Evolutionary conservation across 495 filamentous ascomycete species (phyloP).

Genomic region (Terfezia claveryi): DNA sequence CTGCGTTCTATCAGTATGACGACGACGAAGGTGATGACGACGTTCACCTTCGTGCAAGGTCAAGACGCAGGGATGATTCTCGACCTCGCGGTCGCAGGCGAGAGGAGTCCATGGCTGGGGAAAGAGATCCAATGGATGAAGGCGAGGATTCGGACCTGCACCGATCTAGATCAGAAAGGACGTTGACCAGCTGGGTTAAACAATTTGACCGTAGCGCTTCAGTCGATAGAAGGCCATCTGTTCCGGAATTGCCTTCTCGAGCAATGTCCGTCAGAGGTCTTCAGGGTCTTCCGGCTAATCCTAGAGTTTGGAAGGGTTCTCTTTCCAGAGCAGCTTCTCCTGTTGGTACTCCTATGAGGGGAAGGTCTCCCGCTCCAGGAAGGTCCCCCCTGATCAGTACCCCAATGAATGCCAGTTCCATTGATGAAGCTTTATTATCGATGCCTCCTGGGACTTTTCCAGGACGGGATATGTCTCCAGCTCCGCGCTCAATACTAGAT

Average conservation of each 20-base stretch:
- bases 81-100: constrained; percentile 7
- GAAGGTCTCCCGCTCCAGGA: constrained; percentile 6
- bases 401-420: background rate
- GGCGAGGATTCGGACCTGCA: constrained; percentile 1
- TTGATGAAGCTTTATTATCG: constrained; percentile 6
- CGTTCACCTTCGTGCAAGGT: constrained; percentile 1
- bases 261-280: constrained; percentile 6
- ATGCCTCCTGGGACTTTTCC: constrained; percentile 5
- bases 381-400: constrained; percentile 2
- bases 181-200: constrained; percentile 16
- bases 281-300: constrained; percentile 16
- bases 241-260: constrained; percentile 7
- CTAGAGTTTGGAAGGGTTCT: constrained; percentile 16
- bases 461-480: constrained; percentile 3
- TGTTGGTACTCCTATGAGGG: background rate
- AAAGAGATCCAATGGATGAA: constrained; percentile 1
- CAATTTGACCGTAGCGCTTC: constrained; percentile 12
- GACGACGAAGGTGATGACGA: constrained; percentile 10
- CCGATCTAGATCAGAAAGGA: constrained; percentile 16
- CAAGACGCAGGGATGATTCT: background rate
- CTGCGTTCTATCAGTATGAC: constrained; percentile 20
- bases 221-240: constrained; percentile 10
- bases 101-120: constrained; percentile 10
- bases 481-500: constrained; percentile 3
- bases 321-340: constrained; percentile 9